Conservation (phyloP, 495 filamentous ascomycete species). For the Neurospora tetraspora region DNA sequence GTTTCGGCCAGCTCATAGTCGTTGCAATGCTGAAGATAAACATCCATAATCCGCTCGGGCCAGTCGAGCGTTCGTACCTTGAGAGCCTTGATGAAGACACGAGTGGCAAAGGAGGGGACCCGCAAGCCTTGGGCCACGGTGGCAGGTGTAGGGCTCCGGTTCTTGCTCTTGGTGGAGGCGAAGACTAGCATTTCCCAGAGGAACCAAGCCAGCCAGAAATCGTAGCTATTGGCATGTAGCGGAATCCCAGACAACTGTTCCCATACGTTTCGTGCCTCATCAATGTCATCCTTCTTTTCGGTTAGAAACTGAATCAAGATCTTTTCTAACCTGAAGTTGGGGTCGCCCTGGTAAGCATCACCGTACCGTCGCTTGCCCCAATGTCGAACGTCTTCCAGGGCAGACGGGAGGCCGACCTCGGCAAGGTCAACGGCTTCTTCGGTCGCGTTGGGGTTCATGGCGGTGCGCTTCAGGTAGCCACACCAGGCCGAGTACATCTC, state of each 20-base stretch:
- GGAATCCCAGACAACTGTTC: conserved; percentile 48
- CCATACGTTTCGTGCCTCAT: conserved; percentile 60
- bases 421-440: conserved; percentile 88
- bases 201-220: conserved; percentile 91
- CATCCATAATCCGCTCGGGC: conserved; percentile 81
- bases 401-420: conserved; percentile 77
- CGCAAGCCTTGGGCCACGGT: conserved; percentile 24
- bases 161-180: conserved; percentile 26
- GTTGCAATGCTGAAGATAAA: conserved; percentile 75
- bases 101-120: conserved; percentile 55
- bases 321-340: conserved; percentile 75
- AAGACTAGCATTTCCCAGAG: conserved; percentile 71
- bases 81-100: conserved; percentile 64
- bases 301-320: conserved; percentile 86
- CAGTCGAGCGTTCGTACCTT: conserved; percentile 65
- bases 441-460: conserved; percentile 63
- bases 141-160: conserved; percentile 35
- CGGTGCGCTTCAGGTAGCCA: conserved; percentile 73
- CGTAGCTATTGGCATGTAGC: conserved; percentile 62
- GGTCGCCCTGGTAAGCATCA: conserved; percentile 67
- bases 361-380: conserved; percentile 69
- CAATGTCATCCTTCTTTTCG: conserved; percentile 56
- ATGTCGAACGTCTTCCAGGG: conserved; percentile 70
- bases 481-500: conserved; percentile 91
- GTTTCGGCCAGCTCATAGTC: conserved; percentile 71